phyloP scores from a whole-genome alignment of 2,329 filamentous ascomycete species.

The Zalaria sp. region DNA sequence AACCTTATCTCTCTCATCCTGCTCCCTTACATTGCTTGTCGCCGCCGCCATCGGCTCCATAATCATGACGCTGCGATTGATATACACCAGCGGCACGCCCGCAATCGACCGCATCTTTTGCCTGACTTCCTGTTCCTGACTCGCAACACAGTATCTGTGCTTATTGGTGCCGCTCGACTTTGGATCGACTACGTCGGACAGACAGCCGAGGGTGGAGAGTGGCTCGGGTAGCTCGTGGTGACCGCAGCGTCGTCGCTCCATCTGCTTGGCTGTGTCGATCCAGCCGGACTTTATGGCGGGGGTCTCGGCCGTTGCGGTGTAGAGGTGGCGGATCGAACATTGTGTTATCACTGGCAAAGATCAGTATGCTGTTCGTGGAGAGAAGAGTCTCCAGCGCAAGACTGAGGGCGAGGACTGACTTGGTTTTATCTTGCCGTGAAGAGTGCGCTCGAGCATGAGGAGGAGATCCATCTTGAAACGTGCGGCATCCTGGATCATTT shows the following conservation, averaged over 20 bases:
- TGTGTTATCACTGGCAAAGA: slow-evolving; percentile 54
- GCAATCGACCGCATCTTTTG: slow-evolving; percentile 49
- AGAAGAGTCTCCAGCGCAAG: not conserved
- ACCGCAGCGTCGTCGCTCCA: slow-evolving; percentile 63
- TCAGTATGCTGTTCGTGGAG: not conserved
- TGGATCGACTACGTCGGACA: slow-evolving; percentile 63
- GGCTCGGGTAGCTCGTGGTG: slow-evolving; percentile 64
- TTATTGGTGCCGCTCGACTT: slow-evolving; percentile 60
- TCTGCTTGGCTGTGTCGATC: slow-evolving; percentile 60
- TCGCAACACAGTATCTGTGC: slow-evolving; percentile 65
- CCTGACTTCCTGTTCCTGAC: slow-evolving; percentile 53
- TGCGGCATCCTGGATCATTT: slow-evolving; percentile 69
- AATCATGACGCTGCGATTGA: slow-evolving; percentile 65
- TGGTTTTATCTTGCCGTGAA: slow-evolving; percentile 76
- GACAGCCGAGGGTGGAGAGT: slow-evolving; percentile 54
- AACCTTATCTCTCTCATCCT: slow-evolving; percentile 63
- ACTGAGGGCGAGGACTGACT: slow-evolving; percentile 34
- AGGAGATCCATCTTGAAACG: slow-evolving; percentile 84
- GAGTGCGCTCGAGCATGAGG: slow-evolving; percentile 60
- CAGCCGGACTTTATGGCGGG: slow-evolving; percentile 33
- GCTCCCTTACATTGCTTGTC: slow-evolving; percentile 47
- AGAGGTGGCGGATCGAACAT: slow-evolving; percentile 68
- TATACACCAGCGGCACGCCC: slow-evolving; percentile 65
- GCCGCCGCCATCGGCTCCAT: slow-evolving; percentile 62
- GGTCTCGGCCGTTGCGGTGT: slow-evolving; percentile 28